Percentiles rank a stretch among this genome's conserved stretches.
Evolutionary conservation across 371 early-diverging fungal species (phyloP).

Genomic region (Zopfochytrium polystomum): DNA sequence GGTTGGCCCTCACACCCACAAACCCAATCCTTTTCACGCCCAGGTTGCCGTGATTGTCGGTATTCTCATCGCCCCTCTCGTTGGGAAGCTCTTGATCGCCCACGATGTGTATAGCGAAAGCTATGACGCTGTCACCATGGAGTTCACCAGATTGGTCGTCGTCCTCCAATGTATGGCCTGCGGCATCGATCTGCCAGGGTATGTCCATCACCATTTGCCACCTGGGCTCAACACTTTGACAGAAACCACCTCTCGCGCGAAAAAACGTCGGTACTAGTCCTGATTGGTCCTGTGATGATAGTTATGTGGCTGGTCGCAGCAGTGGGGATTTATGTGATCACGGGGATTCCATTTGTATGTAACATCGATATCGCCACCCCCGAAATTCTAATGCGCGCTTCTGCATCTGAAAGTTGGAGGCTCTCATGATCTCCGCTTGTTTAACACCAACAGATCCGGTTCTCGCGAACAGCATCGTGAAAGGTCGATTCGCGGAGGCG

Average conservation of each 20-base stretch:
- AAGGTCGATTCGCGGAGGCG: slow-evolving; percentile 90
- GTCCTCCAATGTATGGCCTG: slow-evolving; percentile 88
- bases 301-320: slow-evolving; percentile 84
- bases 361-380: neutral
- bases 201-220: neutral
- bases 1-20: no score
- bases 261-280: slow-evolving; percentile 65
- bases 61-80: slow-evolving; percentile 74
- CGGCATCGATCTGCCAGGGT: slow-evolving; percentile 75
- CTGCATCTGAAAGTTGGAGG: slow-evolving; percentile 13
- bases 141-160: slow-evolving; percentile 72
- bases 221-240: neutral
- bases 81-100: slow-evolving; percentile 18
- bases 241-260: slow-evolving; percentile 50
- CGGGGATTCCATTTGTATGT: slow-evolving; percentile 64
- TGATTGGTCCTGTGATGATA: slow-evolving; percentile 83
- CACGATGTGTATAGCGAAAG: slow-evolving; percentile 23
- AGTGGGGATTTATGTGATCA: slow-evolving; percentile 63
- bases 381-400: neutral
- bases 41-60: slow-evolving; percentile 83
- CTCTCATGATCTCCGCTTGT: slow-evolving; percentile 81
- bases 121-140: slow-evolving; percentile 51
- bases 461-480: slow-evolving; percentile 89
- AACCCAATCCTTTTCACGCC: no score
- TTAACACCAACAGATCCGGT: slow-evolving; percentile 96